These are phyloP conservation scores for Luffa aegyptiaca DNA, from an alignment of 306 rosid species.

Conservation along the genomic window DNA sequence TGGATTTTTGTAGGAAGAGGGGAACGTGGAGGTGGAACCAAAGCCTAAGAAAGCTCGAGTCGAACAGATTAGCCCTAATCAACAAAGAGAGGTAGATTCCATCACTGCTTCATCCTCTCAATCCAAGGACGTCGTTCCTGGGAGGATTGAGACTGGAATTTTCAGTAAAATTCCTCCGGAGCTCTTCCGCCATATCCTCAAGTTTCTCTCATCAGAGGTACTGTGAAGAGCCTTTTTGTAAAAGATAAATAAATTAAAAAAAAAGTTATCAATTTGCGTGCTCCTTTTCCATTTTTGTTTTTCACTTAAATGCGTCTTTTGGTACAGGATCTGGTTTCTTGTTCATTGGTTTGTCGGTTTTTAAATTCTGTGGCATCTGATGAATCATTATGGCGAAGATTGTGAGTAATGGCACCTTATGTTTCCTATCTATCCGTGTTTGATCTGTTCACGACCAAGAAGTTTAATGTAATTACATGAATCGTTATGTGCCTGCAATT, in stretches of 20 bases:
- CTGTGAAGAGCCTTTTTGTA: neutral
- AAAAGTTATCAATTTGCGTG: too few relatives aligned
- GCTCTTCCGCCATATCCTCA: slow-evolving; percentile 70
- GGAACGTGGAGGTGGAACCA: slow-evolving; percentile 26
- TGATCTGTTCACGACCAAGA: neutral
- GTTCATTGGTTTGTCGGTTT: slow-evolving; percentile 72
- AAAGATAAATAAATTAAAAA: too few relatives aligned
- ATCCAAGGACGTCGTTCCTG: slow-evolving; percentile 14
- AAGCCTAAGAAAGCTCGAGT: slow-evolving; percentile 43
- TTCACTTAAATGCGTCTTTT: neutral
- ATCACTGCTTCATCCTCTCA: slow-evolving; percentile 13
- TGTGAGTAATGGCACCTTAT: slow-evolving; percentile 37
- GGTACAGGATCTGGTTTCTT: slow-evolving; percentile 65
- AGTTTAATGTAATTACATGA: too few relatives aligned
- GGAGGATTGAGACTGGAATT: slow-evolving; percentile 56
- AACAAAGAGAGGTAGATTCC: slow-evolving; percentile 12
- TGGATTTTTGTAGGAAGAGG: slow-evolving; percentile 42
- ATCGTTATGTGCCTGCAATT: neutral
- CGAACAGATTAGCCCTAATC: slow-evolving; percentile 15
- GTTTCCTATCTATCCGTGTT: neutral
- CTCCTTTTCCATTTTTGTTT: neutral
- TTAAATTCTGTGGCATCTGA: slow-evolving; percentile 77
- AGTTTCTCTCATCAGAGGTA: slow-evolving; percentile 87
- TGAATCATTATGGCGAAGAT: slow-evolving; percentile 89
- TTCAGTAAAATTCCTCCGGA: slow-evolving; percentile 74